phyloP scores from a whole-genome alignment of 768 basidiomycete genomes.

The Asterophora lycoperdoides region DNA sequence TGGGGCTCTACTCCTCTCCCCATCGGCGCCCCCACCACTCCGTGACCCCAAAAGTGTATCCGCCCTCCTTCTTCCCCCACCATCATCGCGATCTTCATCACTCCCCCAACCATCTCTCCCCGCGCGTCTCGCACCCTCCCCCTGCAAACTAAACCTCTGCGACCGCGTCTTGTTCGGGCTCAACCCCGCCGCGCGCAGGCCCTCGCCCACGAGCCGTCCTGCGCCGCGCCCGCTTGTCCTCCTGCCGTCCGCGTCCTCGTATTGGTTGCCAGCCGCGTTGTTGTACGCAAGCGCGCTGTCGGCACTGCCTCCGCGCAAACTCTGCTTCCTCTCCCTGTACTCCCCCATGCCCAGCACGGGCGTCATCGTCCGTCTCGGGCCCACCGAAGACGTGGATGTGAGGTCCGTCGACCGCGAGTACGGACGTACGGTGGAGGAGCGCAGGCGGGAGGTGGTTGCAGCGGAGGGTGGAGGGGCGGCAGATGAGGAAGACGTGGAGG shows the following conservation, averaged over 20 bases:
- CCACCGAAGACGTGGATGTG: background rate
- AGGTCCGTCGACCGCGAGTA: background rate
- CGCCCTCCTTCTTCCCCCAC: conserved; percentile 6
- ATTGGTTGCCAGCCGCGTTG: background rate
- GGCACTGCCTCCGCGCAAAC: conserved; percentile 60
- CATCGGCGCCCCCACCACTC: background rate
- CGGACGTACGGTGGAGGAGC: background rate
- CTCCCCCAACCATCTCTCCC: background rate
- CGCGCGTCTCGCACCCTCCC: background rate
- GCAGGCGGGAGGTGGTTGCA: conserved; percentile 24
- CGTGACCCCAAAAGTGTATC: conserved; percentile 8
- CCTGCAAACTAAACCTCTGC: conserved; percentile 15
- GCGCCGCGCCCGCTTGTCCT: conserved; percentile 26
- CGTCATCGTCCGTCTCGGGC: conserved; percentile 3
- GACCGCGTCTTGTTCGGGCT: conserved; percentile 32
- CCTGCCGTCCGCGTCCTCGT: conserved; percentile 20
- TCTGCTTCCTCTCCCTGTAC: conserved; percentile 48
- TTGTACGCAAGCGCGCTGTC: conserved; percentile 50
- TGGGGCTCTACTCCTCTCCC: too few relatives aligned
- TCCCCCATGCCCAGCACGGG: conserved; percentile 17
- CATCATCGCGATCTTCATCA: conserved; percentile 7
- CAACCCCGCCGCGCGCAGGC: conserved; percentile 67
- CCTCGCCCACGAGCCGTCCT: conserved; percentile 62
- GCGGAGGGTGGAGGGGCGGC: conserved; percentile 41
- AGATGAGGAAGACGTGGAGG: background rate